Evolutionary conservation across 2,329 filamentous ascomycete species (phyloP).

Genomic region (Fusarium sp.): DNA sequence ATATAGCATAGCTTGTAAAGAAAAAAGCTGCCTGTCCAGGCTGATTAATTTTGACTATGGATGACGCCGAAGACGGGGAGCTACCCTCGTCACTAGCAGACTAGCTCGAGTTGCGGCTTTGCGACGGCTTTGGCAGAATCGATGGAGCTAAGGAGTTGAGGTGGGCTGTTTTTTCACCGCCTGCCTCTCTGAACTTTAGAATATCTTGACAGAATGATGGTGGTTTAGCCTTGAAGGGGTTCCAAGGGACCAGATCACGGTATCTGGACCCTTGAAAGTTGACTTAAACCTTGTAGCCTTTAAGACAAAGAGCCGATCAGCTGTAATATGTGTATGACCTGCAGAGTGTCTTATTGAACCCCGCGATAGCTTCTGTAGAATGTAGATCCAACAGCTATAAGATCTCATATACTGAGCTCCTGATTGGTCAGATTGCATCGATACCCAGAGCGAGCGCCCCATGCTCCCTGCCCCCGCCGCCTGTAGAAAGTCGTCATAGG

Average conservation of each 20-base stretch:
- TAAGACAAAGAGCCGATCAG: conserved; percentile 1
- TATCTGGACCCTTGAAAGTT: not conserved
- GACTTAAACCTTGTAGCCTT: not conserved
- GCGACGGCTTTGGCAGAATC: conserved; percentile 32
- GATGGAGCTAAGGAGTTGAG: conserved; percentile 2
- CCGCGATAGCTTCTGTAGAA: conserved; percentile 17
- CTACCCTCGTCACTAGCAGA: not conserved
- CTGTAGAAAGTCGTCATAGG: conserved; percentile 36
- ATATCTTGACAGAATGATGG: not conserved
- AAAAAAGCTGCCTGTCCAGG: conserved; percentile 1
- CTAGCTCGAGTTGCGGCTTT: conserved; percentile 12
- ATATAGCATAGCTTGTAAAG: conserved; percentile 17
- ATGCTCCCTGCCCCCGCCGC: not conserved
- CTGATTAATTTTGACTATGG: conserved; percentile 22
- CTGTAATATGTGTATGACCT: conserved; percentile 23
- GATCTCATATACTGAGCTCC: conserved; percentile 20
- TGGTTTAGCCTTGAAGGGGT: not conserved
- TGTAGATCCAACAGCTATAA: conserved; percentile 16
- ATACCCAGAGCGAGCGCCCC: conserved; percentile 20
- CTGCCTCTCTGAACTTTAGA: conserved; percentile 22
- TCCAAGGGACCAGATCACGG: not conserved
- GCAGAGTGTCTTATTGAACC: not conserved
- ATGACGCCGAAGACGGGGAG: conserved; percentile 34
- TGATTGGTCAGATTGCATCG: conserved; percentile 36
- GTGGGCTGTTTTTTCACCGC: conserved; percentile 41